Conservation (phyloP, 2,329 filamentous ascomycete species). For the Dactylonectria estremocensis region DNA sequence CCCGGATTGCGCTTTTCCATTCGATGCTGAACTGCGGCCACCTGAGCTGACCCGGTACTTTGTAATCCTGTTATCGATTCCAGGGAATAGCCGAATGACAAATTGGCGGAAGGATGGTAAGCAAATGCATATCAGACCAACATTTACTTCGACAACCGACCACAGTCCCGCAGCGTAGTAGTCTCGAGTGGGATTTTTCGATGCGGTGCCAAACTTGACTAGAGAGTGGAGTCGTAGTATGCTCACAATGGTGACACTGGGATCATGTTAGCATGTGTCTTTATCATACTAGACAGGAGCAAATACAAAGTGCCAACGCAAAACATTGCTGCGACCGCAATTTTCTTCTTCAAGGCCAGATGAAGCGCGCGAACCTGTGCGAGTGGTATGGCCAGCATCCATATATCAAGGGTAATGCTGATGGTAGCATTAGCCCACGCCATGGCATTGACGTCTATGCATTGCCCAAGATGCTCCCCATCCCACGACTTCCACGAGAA, state of each 20-base stretch:
- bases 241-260: not conserved
- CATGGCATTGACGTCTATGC: slow-evolving; percentile 10
- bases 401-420: slow-evolving; percentile 19
- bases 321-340: not conserved
- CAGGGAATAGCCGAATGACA: slow-evolving; percentile 8
- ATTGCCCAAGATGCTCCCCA: slow-evolving; percentile 9
- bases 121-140: slow-evolving; percentile 3
- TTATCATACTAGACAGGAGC: not conserved
- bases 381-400: not conserved
- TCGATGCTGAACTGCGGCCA: not conserved
- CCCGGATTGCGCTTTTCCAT: not conserved
- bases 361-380: not conserved
- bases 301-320: slow-evolving; percentile 5
- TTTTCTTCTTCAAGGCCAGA: not conserved
- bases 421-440: slow-evolving; percentile 29
- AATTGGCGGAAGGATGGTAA: not conserved
- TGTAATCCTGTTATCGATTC: slow-evolving; percentile 40
- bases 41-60: not conserved
- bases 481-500: slow-evolving; percentile 30
- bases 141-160: not conserved
- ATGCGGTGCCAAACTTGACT: not conserved
- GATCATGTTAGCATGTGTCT: not conserved
- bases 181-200: not conserved
- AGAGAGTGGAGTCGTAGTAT: not conserved
- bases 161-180: not conserved